Conservation (phyloP, 2,329 filamentous ascomycete species). For the Alternaria tenuissima region DNA sequence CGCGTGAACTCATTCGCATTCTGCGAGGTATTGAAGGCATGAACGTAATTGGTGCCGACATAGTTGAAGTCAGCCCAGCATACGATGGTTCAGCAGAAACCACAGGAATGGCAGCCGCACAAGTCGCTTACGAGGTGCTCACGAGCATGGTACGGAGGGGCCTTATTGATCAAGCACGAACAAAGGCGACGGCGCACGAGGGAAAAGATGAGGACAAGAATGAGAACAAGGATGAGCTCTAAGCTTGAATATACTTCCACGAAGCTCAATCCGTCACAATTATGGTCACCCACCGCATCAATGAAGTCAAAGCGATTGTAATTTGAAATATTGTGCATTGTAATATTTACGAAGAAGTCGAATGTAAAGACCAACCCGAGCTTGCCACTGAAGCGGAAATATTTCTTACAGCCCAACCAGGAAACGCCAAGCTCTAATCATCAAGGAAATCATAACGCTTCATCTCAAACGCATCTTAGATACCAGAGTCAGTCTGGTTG, state of each 20-base stretch:
- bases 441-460: not conserved
- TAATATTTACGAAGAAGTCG: not conserved
- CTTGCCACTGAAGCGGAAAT: not conserved
- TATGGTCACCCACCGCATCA: not conserved
- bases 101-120: constrained; percentile 82
- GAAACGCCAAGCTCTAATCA: not conserved
- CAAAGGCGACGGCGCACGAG: constrained; percentile 19
- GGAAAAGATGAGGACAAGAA: constrained; percentile 38
- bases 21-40: constrained; percentile 81
- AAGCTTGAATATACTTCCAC: not conserved
- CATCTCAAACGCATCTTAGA: constrained; percentile 17
- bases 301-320: not conserved
- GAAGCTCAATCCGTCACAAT: not conserved
- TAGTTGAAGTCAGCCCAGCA: constrained; percentile 87
- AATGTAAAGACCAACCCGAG: not conserved
- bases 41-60: constrained; percentile 87
- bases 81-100: constrained; percentile 84
- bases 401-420: not conserved
- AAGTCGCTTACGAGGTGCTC: constrained; percentile 86
- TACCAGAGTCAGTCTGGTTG: constrained; percentile 45
- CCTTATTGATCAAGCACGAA: constrained; percentile 51
- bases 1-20: constrained; percentile 83
- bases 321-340: not conserved
- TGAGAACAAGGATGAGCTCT: constrained; percentile 35
- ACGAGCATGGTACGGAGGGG: constrained; percentile 75